These are phyloP conservation scores for Elaeis oleifera DNA, from an alignment of 202 grass and related monocot species.

Conservation along the genomic window DNA sequence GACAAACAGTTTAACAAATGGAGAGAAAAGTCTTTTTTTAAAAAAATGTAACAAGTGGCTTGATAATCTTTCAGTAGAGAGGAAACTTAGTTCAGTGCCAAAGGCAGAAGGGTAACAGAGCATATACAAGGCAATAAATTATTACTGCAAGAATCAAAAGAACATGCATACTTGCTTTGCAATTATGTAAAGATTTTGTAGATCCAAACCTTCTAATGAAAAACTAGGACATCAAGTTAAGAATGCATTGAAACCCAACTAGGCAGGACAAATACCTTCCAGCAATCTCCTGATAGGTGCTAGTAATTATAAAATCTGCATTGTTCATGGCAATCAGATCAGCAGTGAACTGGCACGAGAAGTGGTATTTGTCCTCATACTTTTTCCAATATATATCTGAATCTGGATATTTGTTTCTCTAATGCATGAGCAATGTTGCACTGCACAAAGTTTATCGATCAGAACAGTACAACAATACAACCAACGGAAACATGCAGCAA, in stretches of 20 bases:
- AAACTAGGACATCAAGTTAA: no score
- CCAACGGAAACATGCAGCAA: constrained; percentile 10
- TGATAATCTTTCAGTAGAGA: no score
- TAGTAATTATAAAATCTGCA: constrained; percentile 99
- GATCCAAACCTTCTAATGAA: no score
- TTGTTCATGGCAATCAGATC: constrained; percentile 93
- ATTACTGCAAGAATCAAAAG: no score
- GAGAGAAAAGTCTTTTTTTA: no score
- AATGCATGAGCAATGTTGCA: constrained; percentile 99
- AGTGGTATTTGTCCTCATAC: constrained; percentile 88
- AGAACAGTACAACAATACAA: constrained; percentile 5
- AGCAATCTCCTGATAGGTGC: constrained; percentile 97
- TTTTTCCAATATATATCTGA: constrained; percentile 97
- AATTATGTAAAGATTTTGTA: no score
- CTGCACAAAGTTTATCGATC: constrained; percentile 32
- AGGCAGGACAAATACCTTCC: constrained; percentile 54
- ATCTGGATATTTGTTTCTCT: constrained; percentile 96
- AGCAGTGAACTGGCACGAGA: constrained; percentile 98
- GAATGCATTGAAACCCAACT: neutral
- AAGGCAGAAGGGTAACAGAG: no score
- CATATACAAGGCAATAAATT: no score
- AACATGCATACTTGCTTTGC: no score
- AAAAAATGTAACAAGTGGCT: no score
- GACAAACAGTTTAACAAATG: no score
- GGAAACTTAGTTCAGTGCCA: no score